Percentiles rank a stretch among this genome's conserved stretches.
These are phyloP conservation scores for Cladophialophora immunda DNA, from an alignment of 2,329 filamentous ascomycete genomes.

Conservation along the genomic window DNA sequence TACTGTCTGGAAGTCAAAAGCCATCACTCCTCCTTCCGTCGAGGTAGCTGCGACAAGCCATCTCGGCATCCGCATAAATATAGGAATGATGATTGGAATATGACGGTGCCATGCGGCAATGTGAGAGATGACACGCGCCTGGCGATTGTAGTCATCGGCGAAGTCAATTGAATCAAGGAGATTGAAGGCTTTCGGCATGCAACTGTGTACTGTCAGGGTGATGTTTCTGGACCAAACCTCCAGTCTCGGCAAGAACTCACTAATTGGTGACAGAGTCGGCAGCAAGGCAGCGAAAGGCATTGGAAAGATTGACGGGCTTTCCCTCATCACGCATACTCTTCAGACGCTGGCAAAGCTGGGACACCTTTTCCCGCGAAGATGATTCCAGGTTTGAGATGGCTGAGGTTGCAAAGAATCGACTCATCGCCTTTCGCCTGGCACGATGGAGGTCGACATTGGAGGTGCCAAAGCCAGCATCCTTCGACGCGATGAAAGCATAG, in stretches of 20 bases:
- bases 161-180: slow-evolving; percentile 38
- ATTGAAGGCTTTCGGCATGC: slow-evolving; percentile 36
- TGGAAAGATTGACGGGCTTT: slow-evolving; percentile 37
- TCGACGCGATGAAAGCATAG: slow-evolving; percentile 39
- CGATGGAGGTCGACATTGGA: slow-evolving; percentile 47
- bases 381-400: slow-evolving; percentile 35
- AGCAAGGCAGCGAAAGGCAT: slow-evolving; percentile 39
- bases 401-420: slow-evolving; percentile 48
- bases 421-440: slow-evolving; percentile 46
- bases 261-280: slow-evolving; percentile 40
- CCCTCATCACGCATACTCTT: slow-evolving; percentile 30
- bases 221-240: not conserved
- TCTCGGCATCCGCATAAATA: slow-evolving; percentile 37
- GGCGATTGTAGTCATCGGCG: slow-evolving; percentile 37
- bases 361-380: slow-evolving; percentile 32
- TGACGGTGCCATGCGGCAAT: slow-evolving; percentile 39
- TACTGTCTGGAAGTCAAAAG: slow-evolving; percentile 39
- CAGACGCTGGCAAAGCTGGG: slow-evolving; percentile 36
- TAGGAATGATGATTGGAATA: slow-evolving; percentile 38
- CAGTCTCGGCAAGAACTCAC: not conserved
- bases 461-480: slow-evolving; percentile 46
- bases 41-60: slow-evolving; percentile 34
- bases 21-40: slow-evolving; percentile 34
- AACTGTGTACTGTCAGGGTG: slow-evolving; percentile 15
- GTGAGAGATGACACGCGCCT: slow-evolving; percentile 34